Evolutionary conservation across 495 filamentous ascomycete genomes (phyloP).

Genomic region (Echria macrotheca): DNA sequence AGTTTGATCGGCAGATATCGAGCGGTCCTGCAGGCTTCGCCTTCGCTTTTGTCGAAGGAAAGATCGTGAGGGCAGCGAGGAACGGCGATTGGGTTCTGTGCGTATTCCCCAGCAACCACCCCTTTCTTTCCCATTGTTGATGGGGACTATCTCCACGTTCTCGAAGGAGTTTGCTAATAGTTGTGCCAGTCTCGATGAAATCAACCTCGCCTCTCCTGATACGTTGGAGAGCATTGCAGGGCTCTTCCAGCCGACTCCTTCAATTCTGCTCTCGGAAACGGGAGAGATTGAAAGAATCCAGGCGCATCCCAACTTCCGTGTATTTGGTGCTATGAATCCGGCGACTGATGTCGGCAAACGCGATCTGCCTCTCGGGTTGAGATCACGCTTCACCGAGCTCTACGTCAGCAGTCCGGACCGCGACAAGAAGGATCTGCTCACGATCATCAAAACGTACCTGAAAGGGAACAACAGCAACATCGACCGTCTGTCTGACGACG

Average conservation of each 20-base stretch:
- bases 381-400: slow-evolving; percentile 77
- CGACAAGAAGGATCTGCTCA: slow-evolving; percentile 73
- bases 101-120: too few relatives aligned
- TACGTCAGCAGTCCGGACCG: slow-evolving; percentile 86
- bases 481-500: slow-evolving; percentile 62
- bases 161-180: background rate
- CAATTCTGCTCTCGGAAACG: slow-evolving; percentile 83
- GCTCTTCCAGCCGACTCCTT: slow-evolving; percentile 71
- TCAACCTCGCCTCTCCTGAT: slow-evolving; percentile 91
- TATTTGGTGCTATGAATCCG: slow-evolving; percentile 99
- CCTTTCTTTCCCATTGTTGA: background rate
- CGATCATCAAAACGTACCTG: slow-evolving; percentile 81
- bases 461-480: slow-evolving; percentile 60
- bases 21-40: slow-evolving; percentile 78
- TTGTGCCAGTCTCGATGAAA: slow-evolving; percentile 59
- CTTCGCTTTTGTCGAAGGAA: slow-evolving; percentile 93
- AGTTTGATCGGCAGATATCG: slow-evolving; percentile 75
- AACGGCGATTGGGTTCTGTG: slow-evolving; percentile 93
- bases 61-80: slow-evolving; percentile 81
- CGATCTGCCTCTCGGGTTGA: slow-evolving; percentile 70
- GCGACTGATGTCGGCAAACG: slow-evolving; percentile 95
- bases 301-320: slow-evolving; percentile 87
- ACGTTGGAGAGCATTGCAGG: slow-evolving; percentile 90
- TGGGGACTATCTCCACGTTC: background rate
- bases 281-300: slow-evolving; percentile 83